These are phyloP conservation scores for Aspergillus caelatus DNA, from an alignment of 2,329 filamentous ascomycete species.

Conservation along the genomic window DNA sequence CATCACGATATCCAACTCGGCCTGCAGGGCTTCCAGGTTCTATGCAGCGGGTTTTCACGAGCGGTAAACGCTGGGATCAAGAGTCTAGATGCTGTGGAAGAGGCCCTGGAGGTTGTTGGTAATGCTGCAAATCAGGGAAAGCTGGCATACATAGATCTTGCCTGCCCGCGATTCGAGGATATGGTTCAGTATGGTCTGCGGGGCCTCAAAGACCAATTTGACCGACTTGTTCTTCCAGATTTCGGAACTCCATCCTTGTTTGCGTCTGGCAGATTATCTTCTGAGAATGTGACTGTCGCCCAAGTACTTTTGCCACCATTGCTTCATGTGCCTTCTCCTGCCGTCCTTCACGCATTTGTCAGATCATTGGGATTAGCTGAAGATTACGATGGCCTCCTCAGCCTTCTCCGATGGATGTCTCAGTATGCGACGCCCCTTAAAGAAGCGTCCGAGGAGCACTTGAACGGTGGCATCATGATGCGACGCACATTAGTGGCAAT, in stretches of 20 bases:
- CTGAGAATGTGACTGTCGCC: constrained; percentile 12
- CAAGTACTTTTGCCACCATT: constrained; percentile 32
- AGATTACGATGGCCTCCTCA: constrained; percentile 44
- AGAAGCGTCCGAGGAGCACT: constrained; percentile 36
- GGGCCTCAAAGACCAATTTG: constrained; percentile 40
- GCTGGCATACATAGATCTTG: constrained; percentile 7
- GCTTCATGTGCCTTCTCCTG: constrained; percentile 41
- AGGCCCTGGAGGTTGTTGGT: constrained; percentile 30
- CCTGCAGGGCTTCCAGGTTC: constrained; percentile 35
- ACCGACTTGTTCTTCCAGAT: constrained; percentile 37
- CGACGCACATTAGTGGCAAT: constrained; percentile 44
- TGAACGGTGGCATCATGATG: constrained; percentile 42
- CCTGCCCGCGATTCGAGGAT: constrained; percentile 25
- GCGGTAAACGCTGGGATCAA: constrained; percentile 37
- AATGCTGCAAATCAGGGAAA: constrained; percentile 16
- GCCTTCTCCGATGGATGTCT: constrained; percentile 48
- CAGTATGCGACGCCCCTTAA: constrained; percentile 35
- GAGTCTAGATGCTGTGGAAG: constrained; percentile 29
- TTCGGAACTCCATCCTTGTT: constrained; percentile 25
- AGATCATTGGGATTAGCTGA: constrained; percentile 43
- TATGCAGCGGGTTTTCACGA: constrained; percentile 40
- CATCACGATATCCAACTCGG: constrained; percentile 33
- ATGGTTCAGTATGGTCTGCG: constrained; percentile 35
- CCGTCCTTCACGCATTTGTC: constrained; percentile 45
- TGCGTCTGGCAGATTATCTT: constrained; percentile 21